Evolutionary conservation across 768 basidiomycete species (phyloP).

Genomic region (Tulasnella sp.): DNA sequence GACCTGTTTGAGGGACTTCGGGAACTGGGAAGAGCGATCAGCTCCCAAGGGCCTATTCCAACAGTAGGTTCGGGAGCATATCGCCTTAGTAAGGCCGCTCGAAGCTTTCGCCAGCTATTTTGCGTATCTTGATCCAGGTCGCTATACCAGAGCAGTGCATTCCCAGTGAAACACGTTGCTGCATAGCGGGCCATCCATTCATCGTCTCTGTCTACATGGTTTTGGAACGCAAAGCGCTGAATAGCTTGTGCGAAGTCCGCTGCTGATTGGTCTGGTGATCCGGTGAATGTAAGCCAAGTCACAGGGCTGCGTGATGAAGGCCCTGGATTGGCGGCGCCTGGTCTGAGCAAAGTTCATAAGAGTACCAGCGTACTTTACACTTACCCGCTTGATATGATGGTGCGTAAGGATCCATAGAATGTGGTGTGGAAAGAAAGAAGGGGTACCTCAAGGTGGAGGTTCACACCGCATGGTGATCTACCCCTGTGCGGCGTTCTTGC

Average conservation of each 20-base stretch:
- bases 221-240: constrained; percentile 17
- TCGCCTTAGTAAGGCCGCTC: not conserved
- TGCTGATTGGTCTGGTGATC: not conserved
- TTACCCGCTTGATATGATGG: not conserved
- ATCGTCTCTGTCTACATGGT: not conserved
- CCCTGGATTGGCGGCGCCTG: not conserved
- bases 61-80: not conserved
- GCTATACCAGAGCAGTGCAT: constrained; percentile 17
- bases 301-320: not conserved
- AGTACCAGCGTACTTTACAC: not conserved
- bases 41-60: constrained; percentile 1
- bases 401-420: not conserved
- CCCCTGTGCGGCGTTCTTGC: not conserved
- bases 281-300: constrained; percentile 16
- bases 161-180: constrained; percentile 15
- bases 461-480: not conserved
- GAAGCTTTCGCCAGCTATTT: not conserved
- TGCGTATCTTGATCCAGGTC: constrained; percentile 13
- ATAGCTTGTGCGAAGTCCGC: constrained; percentile 18
- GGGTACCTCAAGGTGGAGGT: not conserved
- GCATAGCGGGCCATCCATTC: constrained; percentile 23
- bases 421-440: not conserved
- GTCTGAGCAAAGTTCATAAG: not conserved
- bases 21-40: not conserved
- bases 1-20: not conserved